Evolutionary conservation across 768 basidiomycete genomes (phyloP), one percentile per base, ranked within the genome.

Genomic region (Steccherinum ochraceum): DNA sequence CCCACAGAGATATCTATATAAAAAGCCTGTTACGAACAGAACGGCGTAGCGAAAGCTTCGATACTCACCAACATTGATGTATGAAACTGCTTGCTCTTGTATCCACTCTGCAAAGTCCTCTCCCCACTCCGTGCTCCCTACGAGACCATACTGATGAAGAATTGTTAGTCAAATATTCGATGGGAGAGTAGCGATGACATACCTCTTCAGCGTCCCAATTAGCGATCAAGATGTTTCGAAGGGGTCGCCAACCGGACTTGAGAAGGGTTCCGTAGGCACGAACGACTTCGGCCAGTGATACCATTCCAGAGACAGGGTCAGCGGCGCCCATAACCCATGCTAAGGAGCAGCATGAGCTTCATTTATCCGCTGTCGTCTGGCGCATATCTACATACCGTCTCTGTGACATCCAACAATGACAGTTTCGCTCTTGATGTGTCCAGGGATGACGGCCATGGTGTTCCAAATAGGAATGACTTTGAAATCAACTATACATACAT

Each of bases 381-480:
- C n/a, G n/a, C n/a, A n/a, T n/a, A 52, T 24, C 16, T 43, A 62
- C 77, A 57, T 55, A 83, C 89, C 91, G 69, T 95, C 93, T 40
- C 93, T 80, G 63, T 96, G 93, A 56, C 87, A 86, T 3, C 93
- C 94, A 46, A 97, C 67, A 5, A 96, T 64, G 20, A 97, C 83
- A 2, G 93, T 81, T 65, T 96, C 94, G 60, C 93, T 84, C 51
- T 77, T 76, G 59, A 93, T 79, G 52, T 84, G 80, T 2, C 91
- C 93, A 5, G 90, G 92, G 52, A 94, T 86, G 24, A 84, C 75
- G 11, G 78, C 85, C 79, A 88, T 87, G 12, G 81, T 75, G 68
- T 95, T 96, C 91, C 91, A 95, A 45, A 95, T 91, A 13, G 92
- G 90, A 3, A 78, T 93, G 12, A 93, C 79, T 61, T 83, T 81